phyloP scores from a whole-genome alignment of 352 stramenopile species.

The Thalassiosira livingstoniorum region DNA sequence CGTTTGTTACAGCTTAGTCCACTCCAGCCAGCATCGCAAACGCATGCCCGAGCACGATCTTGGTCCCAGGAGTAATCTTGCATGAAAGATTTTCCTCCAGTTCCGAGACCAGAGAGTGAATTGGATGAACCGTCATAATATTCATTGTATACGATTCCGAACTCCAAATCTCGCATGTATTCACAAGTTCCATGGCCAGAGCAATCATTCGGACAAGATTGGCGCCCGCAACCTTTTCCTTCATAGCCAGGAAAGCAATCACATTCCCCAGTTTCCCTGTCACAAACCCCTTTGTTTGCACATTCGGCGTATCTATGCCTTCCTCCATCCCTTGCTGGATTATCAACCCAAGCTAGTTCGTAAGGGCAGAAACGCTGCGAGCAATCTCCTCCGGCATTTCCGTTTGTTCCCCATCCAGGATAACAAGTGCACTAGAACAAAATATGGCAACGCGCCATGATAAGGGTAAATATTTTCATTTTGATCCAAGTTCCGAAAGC shows the following conservation, averaged over 20 bases:
- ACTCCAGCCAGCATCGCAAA: slow-evolving; percentile 90
- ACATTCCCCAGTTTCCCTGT: slow-evolving; percentile 88
- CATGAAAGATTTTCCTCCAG: slow-evolving; percentile 48
- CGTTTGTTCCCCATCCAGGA: slow-evolving; percentile 78
- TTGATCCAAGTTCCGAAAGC: not conserved
- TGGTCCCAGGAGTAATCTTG: slow-evolving; percentile 57
- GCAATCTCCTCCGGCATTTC: slow-evolving; percentile 76
- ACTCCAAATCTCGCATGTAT: slow-evolving; percentile 82
- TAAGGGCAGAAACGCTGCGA: slow-evolving; percentile 75
- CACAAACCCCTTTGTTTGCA: slow-evolving; percentile 92
- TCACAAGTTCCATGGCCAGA: slow-evolving; percentile 83
- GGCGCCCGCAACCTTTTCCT: slow-evolving; percentile 73
- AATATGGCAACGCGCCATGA: slow-evolving; percentile 1
- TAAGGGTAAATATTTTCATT: not conserved
- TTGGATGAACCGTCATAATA: slow-evolving; percentile 72
- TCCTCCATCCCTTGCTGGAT: slow-evolving; percentile 56
- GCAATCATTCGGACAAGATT: slow-evolving; percentile 75
- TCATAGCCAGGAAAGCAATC: slow-evolving; percentile 88
- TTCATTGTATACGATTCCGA: slow-evolving; percentile 73
- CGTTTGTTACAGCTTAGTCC: slow-evolving; percentile 89
- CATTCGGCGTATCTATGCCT: slow-evolving; percentile 79
- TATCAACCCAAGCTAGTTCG: slow-evolving; percentile 75
- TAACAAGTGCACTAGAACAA: slow-evolving; percentile 70
- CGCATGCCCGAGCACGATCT: slow-evolving; percentile 72
- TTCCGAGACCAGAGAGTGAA: slow-evolving; percentile 61